These are phyloP conservation scores for Ophiostoma sp. DNA, from an alignment of 2,329 filamentous ascomycete species.

Conservation along the genomic window DNA sequence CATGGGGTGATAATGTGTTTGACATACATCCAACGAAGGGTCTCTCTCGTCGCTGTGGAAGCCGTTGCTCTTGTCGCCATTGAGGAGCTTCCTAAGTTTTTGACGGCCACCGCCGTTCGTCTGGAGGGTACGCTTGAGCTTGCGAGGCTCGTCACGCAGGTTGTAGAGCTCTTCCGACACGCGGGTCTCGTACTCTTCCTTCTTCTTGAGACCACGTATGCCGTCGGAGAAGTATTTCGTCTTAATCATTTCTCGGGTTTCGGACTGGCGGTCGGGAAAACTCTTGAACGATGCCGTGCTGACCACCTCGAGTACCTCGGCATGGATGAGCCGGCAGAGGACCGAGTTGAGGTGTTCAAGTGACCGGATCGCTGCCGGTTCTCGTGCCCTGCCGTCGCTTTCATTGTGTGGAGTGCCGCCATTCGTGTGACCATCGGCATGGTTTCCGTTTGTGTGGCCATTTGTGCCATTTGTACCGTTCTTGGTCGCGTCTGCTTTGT, in stretches of 20 bases:
- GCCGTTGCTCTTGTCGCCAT: slow-evolving; percentile 46
- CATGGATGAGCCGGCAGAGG: slow-evolving; percentile 58
- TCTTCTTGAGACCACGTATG: slow-evolving; percentile 65
- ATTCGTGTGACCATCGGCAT: slow-evolving; percentile 35
- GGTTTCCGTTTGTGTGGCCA: slow-evolving; percentile 31
- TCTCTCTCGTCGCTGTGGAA: slow-evolving; percentile 45
- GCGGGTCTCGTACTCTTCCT: slow-evolving; percentile 59
- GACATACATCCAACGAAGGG: slow-evolving; percentile 53
- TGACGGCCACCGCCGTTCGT: slow-evolving; percentile 41
- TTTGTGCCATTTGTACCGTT: slow-evolving; percentile 20
- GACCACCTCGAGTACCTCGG: slow-evolving; percentile 68
- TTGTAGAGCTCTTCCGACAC: slow-evolving; percentile 55
- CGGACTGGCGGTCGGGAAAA: slow-evolving; percentile 59
- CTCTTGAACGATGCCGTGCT: slow-evolving; percentile 57
- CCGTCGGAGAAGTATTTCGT: slow-evolving; percentile 54
- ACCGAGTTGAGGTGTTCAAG: slow-evolving; percentile 52
- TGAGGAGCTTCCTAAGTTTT: slow-evolving; percentile 58
- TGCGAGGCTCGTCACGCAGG: slow-evolving; percentile 54
- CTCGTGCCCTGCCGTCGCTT: slow-evolving; percentile 22
- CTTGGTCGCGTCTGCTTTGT: slow-evolving; percentile 31
- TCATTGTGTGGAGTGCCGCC: slow-evolving; percentile 33
- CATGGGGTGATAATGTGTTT: too few species aligned
- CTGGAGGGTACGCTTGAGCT: slow-evolving; percentile 54
- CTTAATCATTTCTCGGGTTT: slow-evolving; percentile 64
- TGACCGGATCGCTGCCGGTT: slow-evolving; percentile 44